phyloP scores from a whole-genome alignment of 495 filamentous ascomycete genomes.

The Daldinia childiae region DNA sequence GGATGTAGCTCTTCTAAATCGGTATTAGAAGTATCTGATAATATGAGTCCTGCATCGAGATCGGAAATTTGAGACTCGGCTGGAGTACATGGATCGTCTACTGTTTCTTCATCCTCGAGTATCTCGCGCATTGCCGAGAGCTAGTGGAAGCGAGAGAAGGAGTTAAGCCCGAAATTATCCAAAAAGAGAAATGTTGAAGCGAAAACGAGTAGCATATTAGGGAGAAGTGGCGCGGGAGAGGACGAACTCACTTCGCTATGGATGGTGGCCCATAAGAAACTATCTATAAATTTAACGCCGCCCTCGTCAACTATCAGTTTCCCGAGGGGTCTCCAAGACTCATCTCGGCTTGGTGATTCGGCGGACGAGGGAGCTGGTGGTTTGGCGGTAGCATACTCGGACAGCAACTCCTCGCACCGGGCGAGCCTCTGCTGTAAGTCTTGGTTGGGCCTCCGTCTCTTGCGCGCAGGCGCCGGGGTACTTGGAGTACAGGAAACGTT shows the following conservation, averaged over 20 bases:
- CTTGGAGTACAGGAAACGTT: slow-evolving; percentile 58
- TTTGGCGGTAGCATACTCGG: slow-evolving; percentile 55
- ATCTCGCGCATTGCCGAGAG: slow-evolving; percentile 60
- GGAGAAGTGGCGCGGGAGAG: background rate
- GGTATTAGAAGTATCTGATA: slow-evolving; percentile 44
- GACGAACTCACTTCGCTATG: slow-evolving; percentile 54
- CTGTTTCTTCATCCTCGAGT: slow-evolving; percentile 52
- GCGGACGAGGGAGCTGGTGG: slow-evolving; percentile 39
- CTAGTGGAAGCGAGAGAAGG: slow-evolving; percentile 37
- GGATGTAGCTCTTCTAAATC: slow-evolving; percentile 65
- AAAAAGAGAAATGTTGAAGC: background rate
- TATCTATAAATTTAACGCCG: slow-evolving; percentile 58
- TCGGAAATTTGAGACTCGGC: slow-evolving; percentile 47
- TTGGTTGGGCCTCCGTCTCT: slow-evolving; percentile 58
- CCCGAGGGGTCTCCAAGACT: slow-evolving; percentile 51
- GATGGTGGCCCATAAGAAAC: slow-evolving; percentile 51
- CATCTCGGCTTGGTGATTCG: slow-evolving; percentile 39
- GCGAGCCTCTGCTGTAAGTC: slow-evolving; percentile 59
- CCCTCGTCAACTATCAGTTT: slow-evolving; percentile 58
- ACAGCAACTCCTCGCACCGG: slow-evolving; percentile 59
- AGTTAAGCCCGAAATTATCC: slow-evolving; percentile 19
- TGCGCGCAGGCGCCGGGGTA: slow-evolving; percentile 59
- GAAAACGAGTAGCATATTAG: background rate
- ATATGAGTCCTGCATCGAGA: slow-evolving; percentile 52
- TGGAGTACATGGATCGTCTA: slow-evolving; percentile 44